phyloP scores from a whole-genome alignment of 2,329 filamentous ascomycete genomes.

The Talaromyces sp. region DNA sequence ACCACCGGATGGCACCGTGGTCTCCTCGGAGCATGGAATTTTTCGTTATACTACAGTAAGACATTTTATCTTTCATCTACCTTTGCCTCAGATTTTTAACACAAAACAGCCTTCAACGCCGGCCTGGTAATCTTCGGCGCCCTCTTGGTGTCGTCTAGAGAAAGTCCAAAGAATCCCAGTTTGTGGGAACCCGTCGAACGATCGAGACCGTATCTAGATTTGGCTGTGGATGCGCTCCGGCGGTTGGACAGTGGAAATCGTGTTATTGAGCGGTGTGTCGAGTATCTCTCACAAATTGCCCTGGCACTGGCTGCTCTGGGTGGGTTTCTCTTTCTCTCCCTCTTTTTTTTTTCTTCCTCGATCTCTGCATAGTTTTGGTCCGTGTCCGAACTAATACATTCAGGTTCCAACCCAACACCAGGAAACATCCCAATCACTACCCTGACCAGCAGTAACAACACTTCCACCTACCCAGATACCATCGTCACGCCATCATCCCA shows the following conservation, averaged over 20 bases:
- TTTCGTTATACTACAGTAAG: slow-evolving; percentile 31
- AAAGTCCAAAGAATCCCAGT: slow-evolving; percentile 6
- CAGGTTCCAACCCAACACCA: background rate
- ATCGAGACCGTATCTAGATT: slow-evolving; percentile 13
- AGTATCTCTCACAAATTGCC: slow-evolving; percentile 3
- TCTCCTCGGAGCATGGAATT: slow-evolving; percentile 28
- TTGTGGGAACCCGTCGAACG: slow-evolving; percentile 10
- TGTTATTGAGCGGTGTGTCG: background rate
- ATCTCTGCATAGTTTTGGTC: background rate
- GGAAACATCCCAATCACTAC: background rate
- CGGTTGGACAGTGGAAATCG: background rate
- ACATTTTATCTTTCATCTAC: background rate
- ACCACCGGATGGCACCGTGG: slow-evolving; percentile 16
- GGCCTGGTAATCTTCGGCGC: slow-evolving; percentile 29
- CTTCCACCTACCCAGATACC: background rate
- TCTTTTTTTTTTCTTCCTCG: background rate
- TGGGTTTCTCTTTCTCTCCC: background rate
- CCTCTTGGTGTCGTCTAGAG: slow-evolving; percentile 17
- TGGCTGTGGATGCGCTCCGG: slow-evolving; percentile 14
- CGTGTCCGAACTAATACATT: background rate
- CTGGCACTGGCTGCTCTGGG: slow-evolving; percentile 8
- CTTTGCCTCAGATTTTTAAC: background rate
- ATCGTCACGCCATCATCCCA: background rate
- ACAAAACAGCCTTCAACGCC: slow-evolving; percentile 26
- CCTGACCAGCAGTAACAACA: background rate